These are phyloP conservation scores for Pontederia crassipes DNA, from an alignment of 176 grass and related monocot species.

Conservation along the genomic window DNA sequence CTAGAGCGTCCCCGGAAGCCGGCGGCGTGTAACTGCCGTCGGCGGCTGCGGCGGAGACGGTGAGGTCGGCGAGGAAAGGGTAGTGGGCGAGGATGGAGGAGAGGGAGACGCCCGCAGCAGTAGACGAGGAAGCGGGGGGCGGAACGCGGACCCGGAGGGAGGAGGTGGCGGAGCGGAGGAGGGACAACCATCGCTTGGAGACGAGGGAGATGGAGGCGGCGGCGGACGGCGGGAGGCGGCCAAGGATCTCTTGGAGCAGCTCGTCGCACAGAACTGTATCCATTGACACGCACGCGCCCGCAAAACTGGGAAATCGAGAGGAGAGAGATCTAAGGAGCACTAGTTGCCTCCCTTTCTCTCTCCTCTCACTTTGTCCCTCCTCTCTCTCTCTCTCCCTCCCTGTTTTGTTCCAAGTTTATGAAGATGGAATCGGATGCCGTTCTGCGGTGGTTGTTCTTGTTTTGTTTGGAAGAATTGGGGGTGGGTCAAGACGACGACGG, in stretches of 20 bases:
- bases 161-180: conserved; percentile 50
- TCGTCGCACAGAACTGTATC: conserved; percentile 73
- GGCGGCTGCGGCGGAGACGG: conserved; percentile 19
- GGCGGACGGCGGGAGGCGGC: conserved; percentile 39
- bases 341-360: neutral
- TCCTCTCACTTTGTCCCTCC: neutral
- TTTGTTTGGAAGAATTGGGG: no score
- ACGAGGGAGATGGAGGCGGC: conserved; percentile 60
- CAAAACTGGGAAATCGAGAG: no score
- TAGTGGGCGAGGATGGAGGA: conserved; percentile 54
- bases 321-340: no score
- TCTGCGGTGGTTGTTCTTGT: no score
- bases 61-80: conserved; percentile 47
- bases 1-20: conserved; percentile 24
- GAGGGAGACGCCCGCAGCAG: conserved; percentile 13
- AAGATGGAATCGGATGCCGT: no score
- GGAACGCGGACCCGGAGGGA: conserved; percentile 53
- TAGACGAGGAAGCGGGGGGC: neutral
- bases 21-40: neutral
- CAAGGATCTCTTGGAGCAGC: conserved; percentile 71
- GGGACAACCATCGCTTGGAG: conserved; percentile 66
- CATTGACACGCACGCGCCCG: neutral
- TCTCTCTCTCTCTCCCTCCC: neutral
- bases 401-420: neutral
- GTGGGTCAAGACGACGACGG: no score